Conservation (phyloP, 352 stramenopile species). For the Heterotrichella gracilis region DNA sequence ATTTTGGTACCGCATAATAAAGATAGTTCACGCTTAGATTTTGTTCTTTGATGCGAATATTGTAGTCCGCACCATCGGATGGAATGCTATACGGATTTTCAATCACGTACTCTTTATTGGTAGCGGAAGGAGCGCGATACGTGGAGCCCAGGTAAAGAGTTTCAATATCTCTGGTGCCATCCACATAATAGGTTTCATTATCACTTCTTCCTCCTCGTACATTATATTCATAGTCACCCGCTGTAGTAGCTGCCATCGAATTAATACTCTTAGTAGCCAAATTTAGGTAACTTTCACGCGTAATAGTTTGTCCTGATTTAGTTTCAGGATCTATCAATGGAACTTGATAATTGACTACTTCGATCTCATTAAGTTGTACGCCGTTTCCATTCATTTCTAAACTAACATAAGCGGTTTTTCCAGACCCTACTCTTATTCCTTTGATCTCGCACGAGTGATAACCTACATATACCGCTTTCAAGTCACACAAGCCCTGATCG, state of each 20-base stretch:
- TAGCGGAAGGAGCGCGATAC: too few relatives aligned
- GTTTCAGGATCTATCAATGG: not conserved
- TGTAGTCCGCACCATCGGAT: too few relatives aligned
- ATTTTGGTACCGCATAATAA: too few relatives aligned
- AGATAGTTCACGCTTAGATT: too few relatives aligned
- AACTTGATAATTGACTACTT: not conserved
- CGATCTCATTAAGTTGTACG: not conserved
- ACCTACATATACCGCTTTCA: not conserved
- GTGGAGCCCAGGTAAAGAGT: too few relatives aligned
- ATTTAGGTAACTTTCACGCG: not conserved
- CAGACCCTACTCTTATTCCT: not conserved
- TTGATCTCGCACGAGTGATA: not conserved
- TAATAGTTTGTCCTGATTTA: slow-evolving; percentile 2
- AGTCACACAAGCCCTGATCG: not conserved
- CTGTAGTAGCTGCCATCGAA: not conserved
- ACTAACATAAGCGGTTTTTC: not conserved
- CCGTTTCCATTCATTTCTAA: not conserved
- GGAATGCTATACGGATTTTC: too few relatives aligned
- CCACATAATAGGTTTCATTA: not conserved
- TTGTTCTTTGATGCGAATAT: too few relatives aligned
- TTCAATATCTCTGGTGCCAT: not conserved
- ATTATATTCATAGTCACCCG: not conserved
- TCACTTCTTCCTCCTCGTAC: not conserved
- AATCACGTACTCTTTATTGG: too few relatives aligned
- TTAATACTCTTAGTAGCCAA: not conserved